Conservation (phyloP, 139 green algal species). For the Pseudopediastrum boryanum region DNA sequence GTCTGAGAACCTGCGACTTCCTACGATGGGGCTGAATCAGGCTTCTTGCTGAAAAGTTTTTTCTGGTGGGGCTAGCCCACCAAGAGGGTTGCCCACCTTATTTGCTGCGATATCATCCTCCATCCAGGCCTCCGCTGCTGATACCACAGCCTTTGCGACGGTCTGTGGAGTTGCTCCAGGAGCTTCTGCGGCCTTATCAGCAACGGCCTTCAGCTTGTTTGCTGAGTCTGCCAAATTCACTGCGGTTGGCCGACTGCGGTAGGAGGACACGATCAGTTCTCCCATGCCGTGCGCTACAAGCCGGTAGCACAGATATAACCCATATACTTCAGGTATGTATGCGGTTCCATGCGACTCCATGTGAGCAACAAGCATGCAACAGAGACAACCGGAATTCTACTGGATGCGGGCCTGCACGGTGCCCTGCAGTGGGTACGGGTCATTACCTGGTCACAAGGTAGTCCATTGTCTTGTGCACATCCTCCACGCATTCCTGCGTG, state of each 20-base stretch:
- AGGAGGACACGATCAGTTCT: not conserved
- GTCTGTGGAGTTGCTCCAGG: conserved; percentile 45
- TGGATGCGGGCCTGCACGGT: no score
- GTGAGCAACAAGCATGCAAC: no score
- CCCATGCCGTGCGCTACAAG: no score
- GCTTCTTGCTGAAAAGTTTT: no score
- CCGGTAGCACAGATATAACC: no score
- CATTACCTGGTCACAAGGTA: conserved; percentile 83
- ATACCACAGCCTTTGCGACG: conserved; percentile 69
- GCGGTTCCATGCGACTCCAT: no score
- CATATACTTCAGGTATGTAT: no score
- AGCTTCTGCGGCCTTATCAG: conserved; percentile 36
- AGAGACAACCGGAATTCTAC: no score
- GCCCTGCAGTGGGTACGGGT: not conserved
- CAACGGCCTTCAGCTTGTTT: conserved; percentile 61
- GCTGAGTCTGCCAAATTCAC: conserved; percentile 92
- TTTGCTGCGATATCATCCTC: conserved; percentile 84
- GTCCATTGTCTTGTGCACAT: conserved; percentile 63
- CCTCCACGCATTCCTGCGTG: conserved; percentile 28
- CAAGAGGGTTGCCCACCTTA: conserved; percentile 46
- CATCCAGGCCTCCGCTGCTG: conserved; percentile 79
- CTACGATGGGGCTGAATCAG: no score
- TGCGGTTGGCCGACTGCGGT: conserved; percentile 88
- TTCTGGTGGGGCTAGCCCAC: no score
- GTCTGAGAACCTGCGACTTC: no score